Evolutionary conservation across 2,329 filamentous ascomycete genomes (phyloP).

Genomic region (Apiospora saccharicola): DNA sequence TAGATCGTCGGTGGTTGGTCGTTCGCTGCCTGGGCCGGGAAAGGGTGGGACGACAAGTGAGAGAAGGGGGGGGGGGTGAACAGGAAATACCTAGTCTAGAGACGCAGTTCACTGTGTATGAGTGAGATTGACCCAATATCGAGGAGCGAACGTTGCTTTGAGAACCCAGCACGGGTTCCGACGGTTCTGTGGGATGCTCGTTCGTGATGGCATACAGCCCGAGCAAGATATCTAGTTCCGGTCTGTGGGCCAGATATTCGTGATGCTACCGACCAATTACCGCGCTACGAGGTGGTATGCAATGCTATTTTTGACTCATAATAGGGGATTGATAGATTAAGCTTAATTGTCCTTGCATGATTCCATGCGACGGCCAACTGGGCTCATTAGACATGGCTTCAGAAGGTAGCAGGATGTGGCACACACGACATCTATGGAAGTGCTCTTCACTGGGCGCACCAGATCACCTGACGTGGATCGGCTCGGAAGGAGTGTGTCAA

Average conservation of each 20-base stretch:
- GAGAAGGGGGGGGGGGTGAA: background rate
- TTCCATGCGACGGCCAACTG: slow-evolving; percentile 14
- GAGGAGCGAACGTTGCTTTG: background rate
- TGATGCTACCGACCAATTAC: slow-evolving; percentile 25
- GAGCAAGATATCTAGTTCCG: slow-evolving; percentile 36
- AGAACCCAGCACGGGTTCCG: background rate
- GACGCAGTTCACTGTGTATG: background rate
- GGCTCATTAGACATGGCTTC: too few relatives aligned
- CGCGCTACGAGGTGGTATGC: slow-evolving; percentile 25
- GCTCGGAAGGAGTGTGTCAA: background rate
- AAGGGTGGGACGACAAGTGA: too few relatives aligned
- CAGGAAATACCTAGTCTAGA: too few relatives aligned
- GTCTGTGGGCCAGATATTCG: slow-evolving; percentile 27
- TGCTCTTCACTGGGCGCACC: background rate
- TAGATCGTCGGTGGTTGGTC: background rate
- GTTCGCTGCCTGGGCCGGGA: background rate
- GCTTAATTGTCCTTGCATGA: slow-evolving; percentile 40
- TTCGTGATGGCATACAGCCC: background rate
- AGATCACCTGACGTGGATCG: background rate
- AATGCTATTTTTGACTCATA: slow-evolving; percentile 45
- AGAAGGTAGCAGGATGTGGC: background rate
- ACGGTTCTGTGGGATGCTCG: background rate
- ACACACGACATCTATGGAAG: background rate
- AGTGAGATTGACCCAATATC: background rate
- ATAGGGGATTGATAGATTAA: slow-evolving; percentile 44